Evolutionary conservation across 2,329 filamentous ascomycete genomes (phyloP).

Genomic region (Neurospora sp.): DNA sequence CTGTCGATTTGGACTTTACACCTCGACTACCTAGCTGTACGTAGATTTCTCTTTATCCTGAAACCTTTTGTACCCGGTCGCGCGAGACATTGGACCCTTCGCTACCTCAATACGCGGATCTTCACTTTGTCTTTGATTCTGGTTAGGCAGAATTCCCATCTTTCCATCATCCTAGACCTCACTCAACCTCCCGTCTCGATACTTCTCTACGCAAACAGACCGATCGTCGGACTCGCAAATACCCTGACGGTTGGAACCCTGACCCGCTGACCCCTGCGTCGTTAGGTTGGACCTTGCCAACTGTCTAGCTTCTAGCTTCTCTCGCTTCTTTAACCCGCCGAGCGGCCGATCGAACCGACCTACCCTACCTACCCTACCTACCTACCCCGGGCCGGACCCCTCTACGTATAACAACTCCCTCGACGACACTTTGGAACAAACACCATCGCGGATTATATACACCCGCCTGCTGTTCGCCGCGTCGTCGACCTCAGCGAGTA

Average conservation of each 20-base stretch:
- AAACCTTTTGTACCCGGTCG: not conserved
- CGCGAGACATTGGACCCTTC: not conserved
- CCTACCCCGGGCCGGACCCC: not conserved
- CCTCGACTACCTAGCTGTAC: not conserved
- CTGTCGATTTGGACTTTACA: not conserved
- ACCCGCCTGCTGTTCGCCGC: not conserved
- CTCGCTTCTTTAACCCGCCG: not conserved
- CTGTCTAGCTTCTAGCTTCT: not conserved
- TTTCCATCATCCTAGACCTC: not conserved
- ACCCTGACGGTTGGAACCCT: not conserved
- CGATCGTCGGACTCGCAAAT: not conserved
- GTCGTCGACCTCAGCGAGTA: not conserved
- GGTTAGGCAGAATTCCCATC: not conserved
- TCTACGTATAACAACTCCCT: not conserved
- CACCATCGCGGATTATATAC: not conserved
- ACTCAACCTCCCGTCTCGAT: not conserved
- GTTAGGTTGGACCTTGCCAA: not conserved
- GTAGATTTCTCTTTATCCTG: not conserved
- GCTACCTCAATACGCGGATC: not conserved
- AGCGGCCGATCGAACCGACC: not conserved
- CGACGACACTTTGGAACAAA: not conserved
- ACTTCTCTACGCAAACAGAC: not conserved
- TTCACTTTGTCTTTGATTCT: no score
- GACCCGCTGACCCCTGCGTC: not conserved
- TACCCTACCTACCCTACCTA: not conserved